A percentile compares a stretch with the other conserved stretches of the same genome.
Evolutionary conservation across 805 yeast genomes (phyloP).

Genomic region (Brettanomyces nanus): DNA sequence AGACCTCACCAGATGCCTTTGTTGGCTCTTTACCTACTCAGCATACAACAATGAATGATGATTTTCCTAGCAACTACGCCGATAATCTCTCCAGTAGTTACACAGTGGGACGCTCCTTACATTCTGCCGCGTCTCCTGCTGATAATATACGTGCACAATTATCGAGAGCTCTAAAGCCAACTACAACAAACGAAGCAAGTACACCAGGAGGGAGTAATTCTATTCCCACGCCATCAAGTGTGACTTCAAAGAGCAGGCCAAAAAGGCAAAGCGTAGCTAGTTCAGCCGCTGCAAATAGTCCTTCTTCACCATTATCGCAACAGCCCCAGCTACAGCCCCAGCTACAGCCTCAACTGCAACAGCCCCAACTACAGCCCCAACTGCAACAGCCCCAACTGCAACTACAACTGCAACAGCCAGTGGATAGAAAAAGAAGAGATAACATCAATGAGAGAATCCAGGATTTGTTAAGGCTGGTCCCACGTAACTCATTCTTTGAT

Average conservation of each 20-base stretch:
- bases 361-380: no score
- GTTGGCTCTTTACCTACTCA: slow-evolving; percentile 2
- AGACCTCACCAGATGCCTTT: neutral
- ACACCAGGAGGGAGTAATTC: neutral
- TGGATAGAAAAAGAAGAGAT: slow-evolving; percentile 44
- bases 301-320: slow-evolving; percentile 5
- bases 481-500: slow-evolving; percentile 31
- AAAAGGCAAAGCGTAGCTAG: slow-evolving; percentile 12
- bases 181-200: neutral
- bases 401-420: no score
- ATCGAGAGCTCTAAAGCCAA: slow-evolving; percentile 5
- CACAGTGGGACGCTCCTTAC: neutral
- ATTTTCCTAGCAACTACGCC: neutral
- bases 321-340: no score
- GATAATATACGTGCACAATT: slow-evolving; percentile 7
- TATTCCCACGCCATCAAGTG: slow-evolving; percentile 2
- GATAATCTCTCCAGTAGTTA: slow-evolving; percentile 3
- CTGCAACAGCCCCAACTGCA: no score
- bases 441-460: slow-evolving; percentile 52
- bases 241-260: slow-evolving; percentile 6
- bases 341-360: no score
- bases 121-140: neutral
- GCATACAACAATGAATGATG: neutral
- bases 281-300: slow-evolving; percentile 3
- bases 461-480: slow-evolving; percentile 31